phyloP scores from a whole-genome alignment of 2,329 filamentous ascomycete species.

The Aspergillaceae sp. region DNA sequence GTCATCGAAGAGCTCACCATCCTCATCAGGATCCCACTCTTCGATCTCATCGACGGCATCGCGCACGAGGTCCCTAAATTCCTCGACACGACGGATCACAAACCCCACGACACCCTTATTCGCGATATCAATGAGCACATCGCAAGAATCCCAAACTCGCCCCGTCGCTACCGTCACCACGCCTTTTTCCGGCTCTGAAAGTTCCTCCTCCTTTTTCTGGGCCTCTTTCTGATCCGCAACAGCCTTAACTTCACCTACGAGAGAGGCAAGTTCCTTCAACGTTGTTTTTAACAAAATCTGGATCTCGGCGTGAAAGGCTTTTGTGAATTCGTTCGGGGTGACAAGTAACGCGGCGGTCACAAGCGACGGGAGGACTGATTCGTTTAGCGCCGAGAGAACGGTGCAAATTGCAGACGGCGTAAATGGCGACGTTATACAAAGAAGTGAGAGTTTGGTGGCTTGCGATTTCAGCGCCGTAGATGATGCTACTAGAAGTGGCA shows the following conservation, averaged over 20 bases:
- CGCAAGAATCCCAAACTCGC: slow-evolving; percentile 75
- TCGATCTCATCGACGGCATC: slow-evolving; percentile 81
- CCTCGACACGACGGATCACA: slow-evolving; percentile 61
- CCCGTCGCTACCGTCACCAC: slow-evolving; percentile 61
- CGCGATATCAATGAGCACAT: slow-evolving; percentile 58
- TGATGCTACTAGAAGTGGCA: slow-evolving; percentile 63
- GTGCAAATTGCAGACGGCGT: slow-evolving; percentile 65
- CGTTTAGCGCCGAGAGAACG: slow-evolving; percentile 63
- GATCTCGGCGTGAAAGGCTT: slow-evolving; percentile 55
- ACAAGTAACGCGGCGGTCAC: slow-evolving; percentile 63
- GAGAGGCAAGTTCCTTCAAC: slow-evolving; percentile 52
- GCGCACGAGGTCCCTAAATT: slow-evolving; percentile 65
- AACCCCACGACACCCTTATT: slow-evolving; percentile 61
- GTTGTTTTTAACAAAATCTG: slow-evolving; percentile 51
- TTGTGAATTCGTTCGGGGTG: slow-evolving; percentile 53
- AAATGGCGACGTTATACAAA: slow-evolving; percentile 80
- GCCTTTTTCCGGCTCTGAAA: slow-evolving; percentile 33
- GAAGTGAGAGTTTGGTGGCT: slow-evolving; percentile 75
- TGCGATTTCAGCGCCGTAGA: slow-evolving; percentile 70
- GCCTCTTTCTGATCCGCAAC: slow-evolving; percentile 34
- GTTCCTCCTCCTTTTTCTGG: slow-evolving; percentile 18
- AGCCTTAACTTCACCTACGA: slow-evolving; percentile 52
- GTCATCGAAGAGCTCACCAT: slow-evolving; percentile 45
- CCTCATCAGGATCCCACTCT: slow-evolving; percentile 72
- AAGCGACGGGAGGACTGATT: slow-evolving; percentile 64